A percentile compares a stretch with the other conserved stretches of the same genome.
These are phyloP conservation scores for Teunomyces barrocoloradensis DNA, from an alignment of 805 yeast species.

Conservation along the genomic window DNA sequence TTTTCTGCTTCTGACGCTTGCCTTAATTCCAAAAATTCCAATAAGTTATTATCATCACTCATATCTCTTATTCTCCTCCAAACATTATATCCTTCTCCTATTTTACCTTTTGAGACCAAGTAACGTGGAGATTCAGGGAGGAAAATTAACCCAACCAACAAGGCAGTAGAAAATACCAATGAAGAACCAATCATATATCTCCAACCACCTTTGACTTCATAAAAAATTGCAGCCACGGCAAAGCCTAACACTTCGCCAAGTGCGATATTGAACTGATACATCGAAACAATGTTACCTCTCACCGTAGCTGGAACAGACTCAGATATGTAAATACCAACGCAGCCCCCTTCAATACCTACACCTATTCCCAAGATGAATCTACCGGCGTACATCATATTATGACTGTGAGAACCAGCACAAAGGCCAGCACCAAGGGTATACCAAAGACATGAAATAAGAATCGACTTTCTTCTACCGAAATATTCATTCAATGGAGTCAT, in stretches of 20 bases:
- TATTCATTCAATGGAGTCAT: slow-evolving; percentile 56
- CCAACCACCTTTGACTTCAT: slow-evolving; percentile 58
- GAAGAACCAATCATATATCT: slow-evolving; percentile 66
- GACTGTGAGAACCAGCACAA: slow-evolving; percentile 45
- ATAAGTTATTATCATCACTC: slow-evolving; percentile 37
- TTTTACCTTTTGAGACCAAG: slow-evolving; percentile 48
- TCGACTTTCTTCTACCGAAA: slow-evolving; percentile 55
- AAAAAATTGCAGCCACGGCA: slow-evolving; percentile 62
- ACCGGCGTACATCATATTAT: slow-evolving; percentile 46
- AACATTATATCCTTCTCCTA: slow-evolving; percentile 52
- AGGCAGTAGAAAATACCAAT: slow-evolving; percentile 27
- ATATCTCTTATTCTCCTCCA: slow-evolving; percentile 58
- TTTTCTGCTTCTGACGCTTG: slow-evolving; percentile 49
- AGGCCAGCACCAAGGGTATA: slow-evolving; percentile 61
- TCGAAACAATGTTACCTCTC: slow-evolving; percentile 59
- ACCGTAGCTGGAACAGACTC: slow-evolving; percentile 58
- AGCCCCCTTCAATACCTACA: slow-evolving; percentile 65
- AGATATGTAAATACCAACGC: slow-evolving; percentile 60
- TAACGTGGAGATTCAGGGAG: slow-evolving; percentile 64
- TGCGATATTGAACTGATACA: slow-evolving; percentile 64
- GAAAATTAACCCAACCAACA: slow-evolving; percentile 47
- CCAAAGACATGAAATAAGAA: slow-evolving; percentile 55
- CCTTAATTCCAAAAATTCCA: slow-evolving; percentile 59
- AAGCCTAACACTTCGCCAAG: slow-evolving; percentile 66
- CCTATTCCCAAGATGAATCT: slow-evolving; percentile 62